Evolutionary conservation across 73 alveolate genomes (phyloP), one percentile per base, ranked within the genome.

Genomic region (Paramecium sonneborni): DNA sequence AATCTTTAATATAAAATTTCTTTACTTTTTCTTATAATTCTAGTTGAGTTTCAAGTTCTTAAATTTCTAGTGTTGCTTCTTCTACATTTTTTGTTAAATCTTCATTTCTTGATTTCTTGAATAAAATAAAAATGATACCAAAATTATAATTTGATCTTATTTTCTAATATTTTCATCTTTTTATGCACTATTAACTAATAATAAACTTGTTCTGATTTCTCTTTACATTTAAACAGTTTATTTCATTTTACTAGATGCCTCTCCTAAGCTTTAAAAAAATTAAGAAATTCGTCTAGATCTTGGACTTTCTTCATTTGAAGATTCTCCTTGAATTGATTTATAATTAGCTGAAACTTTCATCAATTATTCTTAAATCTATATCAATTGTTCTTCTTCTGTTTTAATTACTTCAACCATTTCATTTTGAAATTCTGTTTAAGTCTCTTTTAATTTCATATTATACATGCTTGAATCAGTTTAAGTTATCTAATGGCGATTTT

Each of bases 221-320:
- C 90, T 79, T 79, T 38, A 43, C 72, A 23, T 79, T 20, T 79
- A 18, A 23, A 79, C 35, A 37, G 55, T 72, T 37, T 32, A 72
- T 72, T 72, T 72, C 86, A 72, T 72, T 35, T 72, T 72, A 14
- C 57, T 21, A 12, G 86, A 72, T 28, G 84, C 84, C 44, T 62
- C 84, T 26, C 84, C 84, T 32, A 62, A 32, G 20, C 48, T 30
- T 26, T 62, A 12, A 26, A 62, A 62, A 12, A 62, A 62, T 62
- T 62, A 30, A 26, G 84, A 62, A 62, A 62, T 62, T 30, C 44
- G 20, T 62, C 84, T 62, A 1, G 84, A 26, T 14, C 12, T 62
- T 2, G 84, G 84, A 26, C 84, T 62, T 62, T 62, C 84, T 7
- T 62, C 84, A 10, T 62, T 32, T n/a, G 39, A 26, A 14, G 84